Conservation (phyloP, 2,329 filamentous ascomycete genomes). For the Graphiopsis chlorocephala region DNA sequence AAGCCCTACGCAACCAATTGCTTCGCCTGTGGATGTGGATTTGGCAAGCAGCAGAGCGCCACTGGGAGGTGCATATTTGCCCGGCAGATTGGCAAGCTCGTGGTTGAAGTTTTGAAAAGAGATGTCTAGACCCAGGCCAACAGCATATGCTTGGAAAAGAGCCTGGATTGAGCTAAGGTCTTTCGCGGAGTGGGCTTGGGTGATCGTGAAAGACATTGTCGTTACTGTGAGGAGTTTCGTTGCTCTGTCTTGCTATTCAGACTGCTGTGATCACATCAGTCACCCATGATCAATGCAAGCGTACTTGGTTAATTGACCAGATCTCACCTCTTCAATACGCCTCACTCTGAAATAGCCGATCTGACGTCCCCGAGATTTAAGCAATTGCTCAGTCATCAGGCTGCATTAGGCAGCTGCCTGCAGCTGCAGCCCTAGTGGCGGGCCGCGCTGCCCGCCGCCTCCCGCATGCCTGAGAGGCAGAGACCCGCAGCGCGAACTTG, state of each 20-base stretch:
- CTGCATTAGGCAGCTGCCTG: background rate
- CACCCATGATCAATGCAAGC: no score
- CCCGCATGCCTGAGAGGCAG: background rate
- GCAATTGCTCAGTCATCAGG: background rate
- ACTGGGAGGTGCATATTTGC: slow-evolving; percentile 49
- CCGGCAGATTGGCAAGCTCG: slow-evolving; percentile 54
- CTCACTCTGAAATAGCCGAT: background rate
- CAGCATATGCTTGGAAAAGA: slow-evolving; percentile 42
- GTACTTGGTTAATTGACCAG: background rate
- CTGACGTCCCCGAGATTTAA: background rate
- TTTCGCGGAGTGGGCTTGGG: slow-evolving; percentile 38
- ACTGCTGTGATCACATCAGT: background rate
- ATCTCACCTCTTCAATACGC: background rate
- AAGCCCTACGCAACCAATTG: slow-evolving; percentile 53
- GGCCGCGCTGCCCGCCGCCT: background rate
- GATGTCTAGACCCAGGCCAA: slow-evolving; percentile 53
- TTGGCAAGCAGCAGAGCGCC: slow-evolving; percentile 52
- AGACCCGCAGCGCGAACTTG: background rate
- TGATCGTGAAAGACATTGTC: slow-evolving; percentile 30
- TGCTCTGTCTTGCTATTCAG: background rate
- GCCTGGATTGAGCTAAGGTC: slow-evolving; percentile 40
- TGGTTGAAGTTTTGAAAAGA: slow-evolving; percentile 55
- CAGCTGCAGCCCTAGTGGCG: background rate
- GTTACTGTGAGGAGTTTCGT: background rate
- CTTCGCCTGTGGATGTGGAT: slow-evolving; percentile 23